A percentile compares a stretch with the other conserved stretches of the same genome.
Conservation (phyloP, 192 early-diverging fungal genomes). For the Coemansia sp. region DNA sequence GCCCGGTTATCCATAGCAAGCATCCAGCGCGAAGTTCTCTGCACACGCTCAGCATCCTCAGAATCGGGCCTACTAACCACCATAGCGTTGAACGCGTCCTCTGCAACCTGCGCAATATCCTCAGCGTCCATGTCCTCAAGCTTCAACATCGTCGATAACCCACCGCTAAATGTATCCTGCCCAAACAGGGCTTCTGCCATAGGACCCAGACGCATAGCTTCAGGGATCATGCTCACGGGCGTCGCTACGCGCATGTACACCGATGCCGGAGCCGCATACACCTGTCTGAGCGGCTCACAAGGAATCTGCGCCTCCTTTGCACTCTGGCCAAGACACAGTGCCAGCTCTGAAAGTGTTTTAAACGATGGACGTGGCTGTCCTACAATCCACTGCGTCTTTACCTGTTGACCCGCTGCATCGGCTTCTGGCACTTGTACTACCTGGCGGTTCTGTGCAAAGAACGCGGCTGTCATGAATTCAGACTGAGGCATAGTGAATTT, state of each 20-base stretch:
- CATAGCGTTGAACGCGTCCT: constrained; percentile 45
- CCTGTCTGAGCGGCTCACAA: constrained; percentile 23
- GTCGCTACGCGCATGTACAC: constrained; percentile 41
- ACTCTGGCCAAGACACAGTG: constrained; percentile 15
- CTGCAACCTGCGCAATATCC: constrained; percentile 32
- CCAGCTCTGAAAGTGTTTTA: constrained; percentile 36
- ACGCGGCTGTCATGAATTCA: constrained; percentile 33
- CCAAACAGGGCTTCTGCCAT: constrained; percentile 38
- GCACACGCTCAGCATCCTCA: constrained; percentile 2
- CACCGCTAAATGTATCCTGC: constrained; percentile 30
- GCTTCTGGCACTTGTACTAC: constrained; percentile 10
- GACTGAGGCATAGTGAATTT: constrained; percentile 44
- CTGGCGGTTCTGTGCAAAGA: constrained; percentile 45
- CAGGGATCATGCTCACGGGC: constrained; percentile 37
- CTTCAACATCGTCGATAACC: constrained; percentile 13
- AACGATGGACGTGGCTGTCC: constrained; percentile 15
- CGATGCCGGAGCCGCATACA: constrained; percentile 44
- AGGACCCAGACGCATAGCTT: constrained; percentile 46
- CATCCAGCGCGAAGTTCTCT: constrained; percentile 20
- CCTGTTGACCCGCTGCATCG: no score
- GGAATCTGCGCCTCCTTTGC: constrained; percentile 28
- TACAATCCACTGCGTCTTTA: background rate
- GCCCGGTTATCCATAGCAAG: constrained; percentile 22
- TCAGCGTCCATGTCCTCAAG: constrained; percentile 9
- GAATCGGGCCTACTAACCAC: constrained; percentile 13